Evolutionary conservation across 768 basidiomycete genomes (phyloP).

Genomic region (Russula compacta): DNA sequence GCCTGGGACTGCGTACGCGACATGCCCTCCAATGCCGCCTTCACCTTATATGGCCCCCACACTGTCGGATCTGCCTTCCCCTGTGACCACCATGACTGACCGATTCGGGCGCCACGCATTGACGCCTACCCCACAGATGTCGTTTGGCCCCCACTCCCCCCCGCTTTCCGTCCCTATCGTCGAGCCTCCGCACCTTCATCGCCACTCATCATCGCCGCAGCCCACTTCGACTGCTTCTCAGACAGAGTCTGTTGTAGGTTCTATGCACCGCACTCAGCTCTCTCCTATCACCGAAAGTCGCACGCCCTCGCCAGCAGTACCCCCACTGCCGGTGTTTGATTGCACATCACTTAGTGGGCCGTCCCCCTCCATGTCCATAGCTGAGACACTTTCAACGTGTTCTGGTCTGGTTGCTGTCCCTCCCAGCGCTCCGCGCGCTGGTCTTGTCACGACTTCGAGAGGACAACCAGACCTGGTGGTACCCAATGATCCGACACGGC

Average conservation of each 20-base stretch:
- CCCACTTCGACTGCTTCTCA: background rate
- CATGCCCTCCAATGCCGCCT: background rate
- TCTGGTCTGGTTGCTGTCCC: background rate
- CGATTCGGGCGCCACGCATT: background rate
- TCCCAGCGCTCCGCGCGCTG: background rate
- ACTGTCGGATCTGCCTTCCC: background rate
- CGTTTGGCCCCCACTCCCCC: background rate
- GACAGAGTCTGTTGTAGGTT: constrained; percentile 7
- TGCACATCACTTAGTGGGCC: background rate
- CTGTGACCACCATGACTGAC: background rate
- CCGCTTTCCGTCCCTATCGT: background rate
- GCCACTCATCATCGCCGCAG: background rate
- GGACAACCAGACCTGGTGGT: background rate
- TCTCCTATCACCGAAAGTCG: constrained; percentile 8
- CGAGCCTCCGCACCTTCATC: background rate
- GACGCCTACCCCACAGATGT: background rate
- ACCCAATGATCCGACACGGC: background rate
- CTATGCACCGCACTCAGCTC: background rate
- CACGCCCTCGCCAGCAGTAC: background rate
- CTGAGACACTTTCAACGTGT: background rate
- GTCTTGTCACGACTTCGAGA: background rate
- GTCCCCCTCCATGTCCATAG: constrained; percentile 1
- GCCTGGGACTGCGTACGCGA: background rate
- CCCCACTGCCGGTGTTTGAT: background rate
- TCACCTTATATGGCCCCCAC: background rate